Base-by-base conservation (phyloP, 805 yeast genomes). In the Ogataea nakhonphanomensis region DNA sequence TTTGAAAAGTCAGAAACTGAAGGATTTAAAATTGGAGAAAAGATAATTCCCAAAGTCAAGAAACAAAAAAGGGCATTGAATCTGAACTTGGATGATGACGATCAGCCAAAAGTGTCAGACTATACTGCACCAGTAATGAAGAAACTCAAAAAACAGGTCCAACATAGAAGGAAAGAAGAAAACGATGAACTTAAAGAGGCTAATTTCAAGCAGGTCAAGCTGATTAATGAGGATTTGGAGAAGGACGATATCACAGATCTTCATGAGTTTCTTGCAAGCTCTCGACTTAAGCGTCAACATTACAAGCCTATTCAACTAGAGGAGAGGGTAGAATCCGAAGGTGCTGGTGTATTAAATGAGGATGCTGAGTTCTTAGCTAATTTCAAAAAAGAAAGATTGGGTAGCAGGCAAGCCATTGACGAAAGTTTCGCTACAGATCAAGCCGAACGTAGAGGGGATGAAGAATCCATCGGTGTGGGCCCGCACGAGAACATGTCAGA, bases 261-360 rank as follows among this genome's bases (percentile, higher is more conserved):
- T 20, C 49, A 50, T 21, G 33, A 39, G 4, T 40, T 62, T 3
- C 46, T 76, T 23, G 53, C 63, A 0, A 28, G 41, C 4, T 57
- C 60, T 15, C 46, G 70, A 33, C 41, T 54, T 23, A 46, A 46
- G 26, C 55, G 53, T 29, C 69, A 63, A 30, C 25, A 50, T 33
- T 22, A 36, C 17, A 25, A 28, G 33, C 8, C 33, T 23, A 2
- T 30, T n/a, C 34, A 37, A 14, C 40, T 22, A 4, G 28, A 27
- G 11, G 34, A 28, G 10, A 8, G 10, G 7, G n/a, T 9, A 8
- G 20, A 6, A 14, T 64, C 65, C 48, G 73, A 68, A 35, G 64
- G 56, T 13, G 39, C 56, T 2, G 70, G 66, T 33, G 68, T 69
- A 38, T 48, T 69, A 35, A 50, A 52, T 38, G 37, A 28, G n/a